Conservation (phyloP, 495 filamentous ascomycete genomes). For the Tuber magnatum region DNA sequence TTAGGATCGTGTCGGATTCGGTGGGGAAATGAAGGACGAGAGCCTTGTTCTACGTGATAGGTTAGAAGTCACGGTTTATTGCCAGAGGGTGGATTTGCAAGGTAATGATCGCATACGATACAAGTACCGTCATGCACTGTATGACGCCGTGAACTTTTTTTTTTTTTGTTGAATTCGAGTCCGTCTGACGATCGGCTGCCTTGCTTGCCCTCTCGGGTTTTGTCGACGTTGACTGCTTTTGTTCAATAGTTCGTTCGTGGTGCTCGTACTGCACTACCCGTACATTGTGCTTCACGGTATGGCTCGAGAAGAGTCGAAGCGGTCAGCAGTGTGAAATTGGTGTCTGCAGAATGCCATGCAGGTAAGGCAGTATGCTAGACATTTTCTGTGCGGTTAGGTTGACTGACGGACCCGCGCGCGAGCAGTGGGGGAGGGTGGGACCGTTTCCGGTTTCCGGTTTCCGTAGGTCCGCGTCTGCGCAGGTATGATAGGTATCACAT, state of each 20-base stretch:
- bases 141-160: not conserved
- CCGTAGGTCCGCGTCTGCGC: not conserved
- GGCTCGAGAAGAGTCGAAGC: not conserved
- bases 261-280: not conserved
- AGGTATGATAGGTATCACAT: not conserved
- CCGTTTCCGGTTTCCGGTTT: not conserved
- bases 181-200: not conserved
- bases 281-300: not conserved
- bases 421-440: not conserved
- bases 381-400: not conserved
- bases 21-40: not conserved
- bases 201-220: not conserved
- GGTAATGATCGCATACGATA: not conserved
- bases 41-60: not conserved
- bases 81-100: not conserved
- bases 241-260: not conserved
- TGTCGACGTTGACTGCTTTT: not conserved
- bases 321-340: not conserved
- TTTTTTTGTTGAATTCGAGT: not conserved
- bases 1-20: not conserved
- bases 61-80: not conserved
- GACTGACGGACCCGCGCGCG: not conserved
- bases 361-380: not conserved
- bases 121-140: not conserved
- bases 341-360: not conserved